Conservation (phyloP, 2,329 filamentous ascomycete genomes). For the Colletotrichum chrysophilum region DNA sequence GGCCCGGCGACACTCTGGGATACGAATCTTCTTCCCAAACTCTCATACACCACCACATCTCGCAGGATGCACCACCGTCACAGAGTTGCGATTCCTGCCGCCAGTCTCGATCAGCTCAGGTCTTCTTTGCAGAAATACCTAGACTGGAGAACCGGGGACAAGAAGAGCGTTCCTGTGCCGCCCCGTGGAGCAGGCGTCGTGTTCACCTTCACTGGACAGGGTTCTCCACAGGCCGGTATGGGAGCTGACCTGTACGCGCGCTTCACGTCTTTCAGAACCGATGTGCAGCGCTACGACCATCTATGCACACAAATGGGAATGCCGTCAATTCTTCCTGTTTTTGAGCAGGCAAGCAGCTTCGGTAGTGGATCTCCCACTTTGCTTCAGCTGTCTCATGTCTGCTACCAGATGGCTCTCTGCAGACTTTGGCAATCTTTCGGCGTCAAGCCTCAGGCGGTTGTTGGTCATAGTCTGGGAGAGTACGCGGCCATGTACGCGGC, state of each 20-base stretch:
- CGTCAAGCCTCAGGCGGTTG: conserved; percentile 56
- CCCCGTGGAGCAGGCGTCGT: conserved; percentile 50
- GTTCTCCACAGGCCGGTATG: conserved; percentile 54
- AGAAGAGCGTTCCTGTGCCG: conserved; percentile 45
- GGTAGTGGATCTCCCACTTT: conserved; percentile 31
- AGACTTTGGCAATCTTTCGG: conserved; percentile 61
- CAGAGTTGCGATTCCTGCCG: conserved; percentile 51
- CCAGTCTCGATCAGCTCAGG: conserved; percentile 24
- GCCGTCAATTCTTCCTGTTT: conserved; percentile 60
- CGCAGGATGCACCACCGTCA: conserved; percentile 56
- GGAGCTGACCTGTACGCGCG: conserved; percentile 54
- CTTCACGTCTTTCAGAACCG: conserved; percentile 50
- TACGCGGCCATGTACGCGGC: conserved; percentile 75
- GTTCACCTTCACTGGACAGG: conserved; percentile 63
- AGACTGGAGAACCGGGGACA: conserved; percentile 39
- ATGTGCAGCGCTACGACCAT: conserved; percentile 61
- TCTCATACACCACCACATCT: conserved; percentile 71
- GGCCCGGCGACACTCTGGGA: conserved; percentile 4
- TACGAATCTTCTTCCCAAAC: neutral
- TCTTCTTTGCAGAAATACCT: neutral
- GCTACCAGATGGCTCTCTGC: conserved; percentile 62
- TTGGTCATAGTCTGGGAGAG: conserved; percentile 72
- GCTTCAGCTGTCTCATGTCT: conserved; percentile 57
- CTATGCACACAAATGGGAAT: conserved; percentile 54
- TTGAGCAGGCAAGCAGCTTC: conserved; percentile 37